Base-by-base conservation (phyloP, 2,329 filamentous ascomycete genomes). In the Dactylellina leptospora region DNA sequence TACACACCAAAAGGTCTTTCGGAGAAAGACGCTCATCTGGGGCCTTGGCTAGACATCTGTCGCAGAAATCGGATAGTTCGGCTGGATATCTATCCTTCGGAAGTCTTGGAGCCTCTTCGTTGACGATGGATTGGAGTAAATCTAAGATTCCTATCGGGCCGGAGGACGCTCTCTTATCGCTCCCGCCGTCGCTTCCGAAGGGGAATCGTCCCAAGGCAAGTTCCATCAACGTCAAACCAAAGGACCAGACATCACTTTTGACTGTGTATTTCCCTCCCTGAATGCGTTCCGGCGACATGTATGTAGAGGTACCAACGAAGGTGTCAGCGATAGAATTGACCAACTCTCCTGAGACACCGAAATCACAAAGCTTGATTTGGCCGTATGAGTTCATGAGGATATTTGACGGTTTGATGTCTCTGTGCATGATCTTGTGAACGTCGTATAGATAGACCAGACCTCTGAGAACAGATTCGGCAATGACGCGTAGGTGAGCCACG, bases 181-280 rank as follows among this genome's bases (percentile, higher is more conserved):
- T 92, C 55, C 89, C 88, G 75, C 93, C 90, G 6, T 40, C 36
- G 76, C 87, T 91, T 75, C 90, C 89, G 79, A 99, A 99, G 0
- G 95, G 95, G 78, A 99, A 99, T 78, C 96, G 93, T 75, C 95
- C 95, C 78, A 99, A 97, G 30, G 95, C 95, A 76, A 99, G 82
- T 81, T 99, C 95, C 93, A 99, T 97, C 74, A 99, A 88, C 0
- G 89, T 90, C 75, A 99, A 83, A 28, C 95, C 95, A 74, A 97
- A 96, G 85, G 93, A 97, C 95, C 95, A 99, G 2, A 99, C 95
- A 79, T 99, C 95, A 10, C 93, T 97, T 81, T 97, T 97, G 77
- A 99, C 93, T 0, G 93, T 96, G 81, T 99, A 99, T 77, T 91
- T 92, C 74, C 95, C 92, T 74, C 95, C 95, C 80, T 97, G 93